A percentile compares a stretch with the other conserved stretches of the same genome.
These are phyloP conservation scores for Podospora fimiseda DNA, from an alignment of 495 filamentous ascomycete species.

Conservation along the genomic window DNA sequence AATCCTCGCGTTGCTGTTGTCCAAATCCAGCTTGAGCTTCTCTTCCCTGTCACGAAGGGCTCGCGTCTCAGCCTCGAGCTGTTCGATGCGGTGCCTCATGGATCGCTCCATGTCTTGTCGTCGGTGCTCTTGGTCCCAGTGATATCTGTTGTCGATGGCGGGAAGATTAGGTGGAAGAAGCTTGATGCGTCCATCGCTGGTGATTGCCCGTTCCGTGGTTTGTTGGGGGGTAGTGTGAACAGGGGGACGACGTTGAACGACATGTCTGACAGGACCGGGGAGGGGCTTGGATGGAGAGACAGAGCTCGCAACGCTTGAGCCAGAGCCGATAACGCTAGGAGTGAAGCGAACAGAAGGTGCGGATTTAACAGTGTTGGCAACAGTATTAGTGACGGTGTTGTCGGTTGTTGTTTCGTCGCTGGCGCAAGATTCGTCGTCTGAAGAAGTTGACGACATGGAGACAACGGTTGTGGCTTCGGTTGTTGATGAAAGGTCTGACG, in stretches of 20 bases:
- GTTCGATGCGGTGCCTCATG: constrained; percentile 35
- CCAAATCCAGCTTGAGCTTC: constrained; percentile 28
- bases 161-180: constrained; percentile 15
- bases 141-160: constrained; percentile 8
- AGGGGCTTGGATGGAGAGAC: neutral
- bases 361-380: constrained; percentile 15
- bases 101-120: constrained; percentile 26
- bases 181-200: constrained; percentile 26
- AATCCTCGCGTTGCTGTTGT: constrained; percentile 20
- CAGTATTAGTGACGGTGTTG: constrained; percentile 25
- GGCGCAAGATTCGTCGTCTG: constrained; percentile 20
- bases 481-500: constrained; percentile 39
- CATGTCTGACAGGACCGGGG: constrained; percentile 17
- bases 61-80: constrained; percentile 35
- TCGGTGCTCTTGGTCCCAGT: constrained; percentile 15
- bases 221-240: constrained; percentile 18
- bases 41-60: constrained; percentile 30
- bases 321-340: constrained; percentile 26
- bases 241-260: constrained; percentile 28
- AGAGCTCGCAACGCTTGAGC: constrained; percentile 25
- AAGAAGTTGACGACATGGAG: constrained; percentile 25
- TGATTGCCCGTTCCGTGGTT: constrained; percentile 18
- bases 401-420: constrained; percentile 21
- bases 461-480: constrained; percentile 37
- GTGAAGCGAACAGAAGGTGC: constrained; percentile 29